Conservation (phyloP, 768 basidiomycete genomes). For the Hericium rajendrae region DNA sequence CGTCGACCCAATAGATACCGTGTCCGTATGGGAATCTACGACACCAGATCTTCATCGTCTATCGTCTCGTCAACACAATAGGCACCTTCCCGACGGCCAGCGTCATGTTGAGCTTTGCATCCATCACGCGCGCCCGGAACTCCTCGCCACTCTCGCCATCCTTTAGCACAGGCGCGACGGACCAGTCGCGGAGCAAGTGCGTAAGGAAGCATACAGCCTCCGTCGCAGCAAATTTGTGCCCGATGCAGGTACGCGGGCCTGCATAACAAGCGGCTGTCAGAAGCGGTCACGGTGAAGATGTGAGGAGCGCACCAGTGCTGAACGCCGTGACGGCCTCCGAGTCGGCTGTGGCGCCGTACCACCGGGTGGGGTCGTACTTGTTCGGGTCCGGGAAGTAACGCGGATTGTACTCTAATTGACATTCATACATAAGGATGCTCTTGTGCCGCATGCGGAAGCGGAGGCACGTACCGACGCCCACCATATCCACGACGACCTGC, state of each 20-base stretch:
- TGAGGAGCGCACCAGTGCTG: slow-evolving; percentile 11
- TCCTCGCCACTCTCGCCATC: slow-evolving; percentile 25
- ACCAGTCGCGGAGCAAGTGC: slow-evolving; percentile 42
- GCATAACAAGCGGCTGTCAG: background rate
- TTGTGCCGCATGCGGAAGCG: background rate
- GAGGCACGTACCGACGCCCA: slow-evolving; percentile 20
- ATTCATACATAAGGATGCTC: background rate
- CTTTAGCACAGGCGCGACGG: slow-evolving; percentile 35
- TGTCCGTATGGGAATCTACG: no score
- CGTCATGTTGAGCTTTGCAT: background rate
- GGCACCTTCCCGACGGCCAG: slow-evolving; percentile 1
- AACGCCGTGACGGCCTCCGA: slow-evolving; percentile 10
- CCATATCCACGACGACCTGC: slow-evolving; percentile 21
- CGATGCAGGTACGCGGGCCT: slow-evolving; percentile 45
- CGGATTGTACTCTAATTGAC: slow-evolving; percentile 26
- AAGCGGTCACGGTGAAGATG: background rate
- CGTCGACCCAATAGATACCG: no score
- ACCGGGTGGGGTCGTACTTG: slow-evolving; percentile 27
- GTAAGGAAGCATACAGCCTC: slow-evolving; percentile 47
- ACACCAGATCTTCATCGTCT: background rate
- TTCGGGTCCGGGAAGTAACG: slow-evolving; percentile 28
- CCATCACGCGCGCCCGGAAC: slow-evolving; percentile 9
- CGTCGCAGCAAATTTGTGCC: slow-evolving; percentile 43
- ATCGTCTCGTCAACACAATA: slow-evolving; percentile 2
- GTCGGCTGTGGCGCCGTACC: slow-evolving; percentile 22